Percentiles rank a stretch among this genome's conserved stretches.
Evolutionary conservation across 768 basidiomycete species (phyloP).

Genomic region (Paxillus ammoniavirescens): DNA sequence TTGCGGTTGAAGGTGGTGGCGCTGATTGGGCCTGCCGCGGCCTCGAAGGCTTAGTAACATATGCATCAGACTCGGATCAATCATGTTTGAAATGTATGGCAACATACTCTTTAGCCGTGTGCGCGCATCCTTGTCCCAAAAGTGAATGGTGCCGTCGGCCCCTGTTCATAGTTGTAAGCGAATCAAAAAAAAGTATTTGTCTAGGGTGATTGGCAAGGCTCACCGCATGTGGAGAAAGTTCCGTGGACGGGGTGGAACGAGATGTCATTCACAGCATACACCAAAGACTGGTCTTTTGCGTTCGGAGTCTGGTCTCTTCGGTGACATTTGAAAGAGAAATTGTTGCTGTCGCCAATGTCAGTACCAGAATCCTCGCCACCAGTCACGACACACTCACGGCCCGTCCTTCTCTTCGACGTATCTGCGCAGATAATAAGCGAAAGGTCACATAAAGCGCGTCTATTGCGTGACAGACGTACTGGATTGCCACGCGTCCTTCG

Average conservation of each 20-base stretch:
- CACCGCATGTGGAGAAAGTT: constrained; percentile 81
- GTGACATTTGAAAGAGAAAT: constrained; percentile 90
- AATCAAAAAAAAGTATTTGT: constrained; percentile 17
- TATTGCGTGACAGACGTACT: constrained; percentile 53
- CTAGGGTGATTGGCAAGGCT: constrained; percentile 21
- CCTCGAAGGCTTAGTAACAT: constrained; percentile 61
- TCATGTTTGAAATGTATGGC: background rate
- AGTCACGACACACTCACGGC: constrained; percentile 41
- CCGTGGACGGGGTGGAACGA: constrained; percentile 83
- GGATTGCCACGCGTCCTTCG: constrained; percentile 92
- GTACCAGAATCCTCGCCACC: background rate
- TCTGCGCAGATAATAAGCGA: constrained; percentile 37
- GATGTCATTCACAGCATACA: constrained; percentile 85
- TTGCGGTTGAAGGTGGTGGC: constrained; percentile 84
- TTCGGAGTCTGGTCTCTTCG: constrained; percentile 55
- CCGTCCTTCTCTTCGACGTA: constrained; percentile 85
- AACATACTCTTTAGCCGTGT: constrained; percentile 82
- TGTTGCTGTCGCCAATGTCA: constrained; percentile 43
- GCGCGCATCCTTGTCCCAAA: constrained; percentile 93
- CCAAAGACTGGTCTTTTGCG: constrained; percentile 63
- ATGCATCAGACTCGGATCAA: constrained; percentile 1
- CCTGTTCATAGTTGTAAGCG: constrained; percentile 38
- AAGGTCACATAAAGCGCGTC: background rate
- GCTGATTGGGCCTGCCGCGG: constrained; percentile 72
- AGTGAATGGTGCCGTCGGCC: constrained; percentile 84